These are phyloP conservation scores for Microstegium vimineum DNA, from an alignment of 176 grass and related monocot species.

Conservation along the genomic window DNA sequence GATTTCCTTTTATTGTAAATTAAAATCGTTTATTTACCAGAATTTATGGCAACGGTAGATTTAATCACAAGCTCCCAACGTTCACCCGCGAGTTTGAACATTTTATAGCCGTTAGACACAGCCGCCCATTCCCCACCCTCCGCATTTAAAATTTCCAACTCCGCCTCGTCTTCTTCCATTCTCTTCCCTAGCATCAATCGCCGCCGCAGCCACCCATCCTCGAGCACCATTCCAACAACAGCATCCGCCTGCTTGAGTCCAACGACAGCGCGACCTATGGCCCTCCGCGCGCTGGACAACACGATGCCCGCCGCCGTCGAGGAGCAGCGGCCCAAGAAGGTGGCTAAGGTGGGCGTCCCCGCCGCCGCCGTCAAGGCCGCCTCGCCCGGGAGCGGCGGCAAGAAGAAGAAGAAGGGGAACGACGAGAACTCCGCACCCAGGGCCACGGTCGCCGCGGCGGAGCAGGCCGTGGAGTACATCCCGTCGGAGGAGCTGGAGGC, in stretches of 20 bases:
- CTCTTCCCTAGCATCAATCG: not conserved
- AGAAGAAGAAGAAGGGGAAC: conserved; percentile 21
- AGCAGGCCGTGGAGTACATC: conserved; percentile 78
- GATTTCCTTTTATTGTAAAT: not conserved
- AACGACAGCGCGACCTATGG: conserved; percentile 33
- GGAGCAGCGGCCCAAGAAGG: conserved; percentile 77
- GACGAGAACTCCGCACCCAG: conserved; percentile 53
- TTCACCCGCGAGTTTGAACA: conserved; percentile 34
- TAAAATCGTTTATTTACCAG: not conserved
- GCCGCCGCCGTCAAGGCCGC: too few species aligned
- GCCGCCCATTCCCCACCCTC: not conserved
- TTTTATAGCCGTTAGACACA: conserved; percentile 40
- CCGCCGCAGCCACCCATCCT: not conserved
- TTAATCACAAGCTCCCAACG: conserved; percentile 12
- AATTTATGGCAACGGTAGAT: too few species aligned
- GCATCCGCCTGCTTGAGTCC: not conserved
- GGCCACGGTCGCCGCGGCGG: conserved; percentile 19
- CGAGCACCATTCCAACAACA: not conserved
- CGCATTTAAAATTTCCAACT: conserved; percentile 30
- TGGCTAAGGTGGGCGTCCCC: conserved; percentile 41
- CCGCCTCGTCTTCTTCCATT: not conserved
- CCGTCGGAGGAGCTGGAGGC: conserved; percentile 54
- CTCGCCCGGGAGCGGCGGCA: not conserved
- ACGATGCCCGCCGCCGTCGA: conserved; percentile 44
- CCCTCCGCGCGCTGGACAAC: conserved; percentile 85